These are phyloP conservation scores for Salix viminalis DNA, from an alignment of 345 rosid species.

Conservation along the genomic window DNA sequence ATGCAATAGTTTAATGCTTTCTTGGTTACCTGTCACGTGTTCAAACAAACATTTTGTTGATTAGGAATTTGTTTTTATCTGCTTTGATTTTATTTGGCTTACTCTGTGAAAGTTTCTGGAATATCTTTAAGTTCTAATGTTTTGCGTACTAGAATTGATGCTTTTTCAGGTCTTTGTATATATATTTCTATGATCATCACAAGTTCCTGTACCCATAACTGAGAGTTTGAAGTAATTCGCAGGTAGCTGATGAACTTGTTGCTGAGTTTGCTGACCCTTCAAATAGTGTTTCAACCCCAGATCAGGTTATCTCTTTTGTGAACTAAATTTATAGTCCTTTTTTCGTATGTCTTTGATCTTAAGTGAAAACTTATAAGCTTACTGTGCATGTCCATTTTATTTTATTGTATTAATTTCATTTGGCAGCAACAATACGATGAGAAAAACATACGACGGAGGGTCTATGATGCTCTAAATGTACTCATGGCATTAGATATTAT, in stretches of 20 bases:
- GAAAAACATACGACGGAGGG: slow-evolving; percentile 96
- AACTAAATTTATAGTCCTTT: background rate
- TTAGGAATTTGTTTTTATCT: background rate
- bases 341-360: slow-evolving; percentile 3
- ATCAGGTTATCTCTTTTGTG: slow-evolving; percentile 59
- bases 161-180: background rate
- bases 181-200: background rate
- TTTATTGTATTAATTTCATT: slow-evolving; percentile 2
- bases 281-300: slow-evolving; percentile 64
- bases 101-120: background rate
- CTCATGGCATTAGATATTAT: slow-evolving; percentile 99
- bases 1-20: background rate
- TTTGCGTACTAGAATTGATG: background rate
- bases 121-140: background rate
- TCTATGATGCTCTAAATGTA: slow-evolving; percentile 96
- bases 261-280: slow-evolving; percentile 92
- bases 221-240: slow-evolving; percentile 36
- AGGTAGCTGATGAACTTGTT: slow-evolving; percentile 99
- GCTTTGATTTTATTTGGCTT: background rate
- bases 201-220: slow-evolving; percentile 20
- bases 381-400: background rate
- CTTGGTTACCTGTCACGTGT: background rate
- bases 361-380: slow-evolving; percentile 2
- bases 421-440: slow-evolving; percentile 95
- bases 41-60: background rate